Evolutionary conservation across 2,329 filamentous ascomycete genomes (phyloP), one percentile per base, ranked within the genome.

Genomic region (Claviceps citrina): DNA sequence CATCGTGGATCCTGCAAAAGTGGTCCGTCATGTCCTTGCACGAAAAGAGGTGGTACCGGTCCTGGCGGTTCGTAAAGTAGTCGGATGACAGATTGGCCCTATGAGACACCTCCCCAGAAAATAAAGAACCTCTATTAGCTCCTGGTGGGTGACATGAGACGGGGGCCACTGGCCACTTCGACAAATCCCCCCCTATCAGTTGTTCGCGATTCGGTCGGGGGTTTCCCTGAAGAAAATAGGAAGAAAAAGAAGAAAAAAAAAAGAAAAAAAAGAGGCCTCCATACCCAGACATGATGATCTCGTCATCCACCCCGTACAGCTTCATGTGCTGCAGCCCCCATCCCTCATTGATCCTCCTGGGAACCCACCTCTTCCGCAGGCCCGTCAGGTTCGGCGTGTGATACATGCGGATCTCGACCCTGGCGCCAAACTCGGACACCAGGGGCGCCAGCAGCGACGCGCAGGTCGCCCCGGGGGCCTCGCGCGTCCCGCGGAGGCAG

Each of bases 271-370:
- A 9, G 12, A 31, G 7, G 1, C 4, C 8, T 18, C 5, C 16
- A 38, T 70, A 84, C 75, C 86, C 87, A 7, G 87, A 93, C 51
- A 98, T 75, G 47, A 98, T 89, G 43, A 98, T 81, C 58, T 94
- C 86, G 53, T 98, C 86, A 51, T 98, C 91, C 18, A 94, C 67
- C 0, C 91, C 91, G 51, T 98, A 98, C 0, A 98, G 68, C 68
- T 98, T 98, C 89, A 98, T 98, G 56, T 98, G 91, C 57, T 98
- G 91, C 45, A 98, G 63, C 1, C 91, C 91, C 91, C 91, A 98
- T 15, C 91, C 91, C 62, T 98, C 91, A 50, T 98, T 98, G 56
- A 98, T 89, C 16, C 91, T 73, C 54, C 76, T 84, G 0, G 91
- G 91, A 2, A 96, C 75, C 48, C 83, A 67, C 52, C 78, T 78